Evolutionary conservation across 2,329 filamentous ascomycete species (phyloP), one percentile per base, ranked within the genome.

Genomic region (Conoideocrella luteorostrata): DNA sequence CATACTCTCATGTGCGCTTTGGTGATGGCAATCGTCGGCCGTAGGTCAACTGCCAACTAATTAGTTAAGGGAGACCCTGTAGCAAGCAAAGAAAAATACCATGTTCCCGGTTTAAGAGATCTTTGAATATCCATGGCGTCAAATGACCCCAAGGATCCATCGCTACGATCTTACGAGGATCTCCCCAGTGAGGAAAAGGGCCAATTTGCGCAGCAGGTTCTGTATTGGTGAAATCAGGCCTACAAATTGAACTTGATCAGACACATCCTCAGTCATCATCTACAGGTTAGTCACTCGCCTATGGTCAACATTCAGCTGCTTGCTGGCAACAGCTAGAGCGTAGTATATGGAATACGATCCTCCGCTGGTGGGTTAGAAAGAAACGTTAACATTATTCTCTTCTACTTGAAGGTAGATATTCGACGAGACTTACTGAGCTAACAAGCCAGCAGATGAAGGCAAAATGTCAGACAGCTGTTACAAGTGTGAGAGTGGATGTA

Each of bases 331-430:
- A 11, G 91, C 91, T 22, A 97, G 76, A 18, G 91, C 91, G 60
- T 95, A 89, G 69, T 97, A 97, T 51, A 96, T 91, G 49, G 88
- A 89, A 64, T 98, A 97, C 4, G 89, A 96, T 45, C 93, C 91
- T 50, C 93, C 91, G 30, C 66, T 69, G 35, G 15, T 7, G 11
- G 28, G 6, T 11, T 7, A n/a, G 28, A 12, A 7, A 10, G 17
- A n/a, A n/a, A n/a, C n/a, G n/a, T 24, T 40, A 15, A 47, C 28
- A 22, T 45, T n/a, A 42, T 23, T 21, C n/a, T 10, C 18, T 11
- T 13, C 10, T 10, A 4, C 20, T 17, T 33, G 5, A 39, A 18
- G 12, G 7, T 12, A 20, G 29, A 39, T 28, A 29, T n/a, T 9
- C 18, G 5, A 39, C 11, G 9, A 29, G 11, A 52, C 62, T 57